A percentile compares a stretch with the other conserved stretches of the same genome.
These are phyloP conservation scores for Danielia reshetovae DNA, from an alignment of 805 yeast genomes.

Conservation along the genomic window DNA sequence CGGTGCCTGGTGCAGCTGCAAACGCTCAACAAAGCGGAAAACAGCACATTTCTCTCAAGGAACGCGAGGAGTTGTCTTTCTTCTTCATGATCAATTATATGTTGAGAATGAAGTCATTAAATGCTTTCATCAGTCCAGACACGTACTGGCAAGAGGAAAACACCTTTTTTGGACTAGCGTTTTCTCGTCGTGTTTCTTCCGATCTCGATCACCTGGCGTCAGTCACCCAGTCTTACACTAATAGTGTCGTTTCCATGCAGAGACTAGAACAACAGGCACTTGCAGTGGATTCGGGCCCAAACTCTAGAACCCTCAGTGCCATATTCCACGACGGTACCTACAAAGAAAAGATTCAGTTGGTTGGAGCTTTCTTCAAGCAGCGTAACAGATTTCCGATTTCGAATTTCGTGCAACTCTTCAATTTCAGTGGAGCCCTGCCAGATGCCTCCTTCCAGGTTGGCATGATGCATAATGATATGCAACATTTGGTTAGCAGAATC, in stretches of 20 bases:
- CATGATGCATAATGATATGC: not conserved
- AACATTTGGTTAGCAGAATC: not conserved
- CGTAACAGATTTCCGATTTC: not conserved
- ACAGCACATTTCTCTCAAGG: conserved; percentile 6
- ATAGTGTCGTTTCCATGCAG: conserved; percentile 13
- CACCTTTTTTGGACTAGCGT: conserved; percentile 7
- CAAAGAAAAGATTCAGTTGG: conserved; percentile 15
- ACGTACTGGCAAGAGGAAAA: conserved; percentile 6
- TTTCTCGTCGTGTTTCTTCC: conserved; percentile 10
- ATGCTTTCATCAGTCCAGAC: conserved; percentile 7
- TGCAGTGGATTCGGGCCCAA: not conserved
- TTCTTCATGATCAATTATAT: conserved; percentile 11
- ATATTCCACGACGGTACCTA: conserved; percentile 14
- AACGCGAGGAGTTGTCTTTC: conserved; percentile 15
- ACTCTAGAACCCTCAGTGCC: conserved; percentile 7
- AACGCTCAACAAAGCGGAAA: not conserved
- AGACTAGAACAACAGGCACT: conserved; percentile 1
- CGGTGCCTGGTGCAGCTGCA: not conserved
- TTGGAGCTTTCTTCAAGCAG: conserved; percentile 7
- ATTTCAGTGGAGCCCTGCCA: not conserved
- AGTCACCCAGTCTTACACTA: conserved; percentile 12
- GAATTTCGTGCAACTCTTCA: not conserved
- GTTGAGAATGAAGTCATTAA: conserved; percentile 7
- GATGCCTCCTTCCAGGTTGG: not conserved
- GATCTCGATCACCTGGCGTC: conserved; percentile 15